phyloP scores from a whole-genome alignment of 1,139 yeast species.

The Taiozyma sp. region DNA sequence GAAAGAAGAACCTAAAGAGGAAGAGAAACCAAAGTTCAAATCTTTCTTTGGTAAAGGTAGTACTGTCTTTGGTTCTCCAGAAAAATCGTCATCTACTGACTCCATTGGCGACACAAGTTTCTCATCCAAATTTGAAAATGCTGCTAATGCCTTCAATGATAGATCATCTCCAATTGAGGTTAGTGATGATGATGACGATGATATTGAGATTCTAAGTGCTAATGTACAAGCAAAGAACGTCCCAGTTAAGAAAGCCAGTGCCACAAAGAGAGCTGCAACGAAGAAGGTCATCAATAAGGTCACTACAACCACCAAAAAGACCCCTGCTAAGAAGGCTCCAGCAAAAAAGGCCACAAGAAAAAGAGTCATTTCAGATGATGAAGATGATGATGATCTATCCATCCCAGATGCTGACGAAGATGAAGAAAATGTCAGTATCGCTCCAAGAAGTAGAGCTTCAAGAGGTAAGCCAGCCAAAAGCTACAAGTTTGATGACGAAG shows the following conservation, averaged over 20 bases:
- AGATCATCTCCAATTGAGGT: slow-evolving; percentile 4
- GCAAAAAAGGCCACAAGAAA: slow-evolving; percentile 2
- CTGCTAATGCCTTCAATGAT: slow-evolving; percentile 7
- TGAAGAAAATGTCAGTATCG: background rate
- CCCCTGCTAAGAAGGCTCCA: slow-evolving; percentile 3
- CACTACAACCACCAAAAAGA: background rate
- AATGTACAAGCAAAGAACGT: slow-evolving; percentile 1
- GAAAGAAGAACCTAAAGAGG: slow-evolving; percentile 5
- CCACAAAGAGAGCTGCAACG: slow-evolving; percentile 4
- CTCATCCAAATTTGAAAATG: slow-evolving; percentile 20
- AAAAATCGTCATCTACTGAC: slow-evolving; percentile 11
- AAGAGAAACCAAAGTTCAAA: slow-evolving; percentile 18
- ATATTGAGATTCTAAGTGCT: background rate
- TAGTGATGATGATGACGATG: background rate
- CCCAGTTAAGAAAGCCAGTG: slow-evolving; percentile 8
- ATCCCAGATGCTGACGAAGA: slow-evolving; percentile 1
- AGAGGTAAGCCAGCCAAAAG: slow-evolving; percentile 19
- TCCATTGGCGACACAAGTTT: slow-evolving; percentile 21
- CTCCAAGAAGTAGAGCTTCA: slow-evolving; percentile 11
- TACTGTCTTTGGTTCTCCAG: slow-evolving; percentile 25
- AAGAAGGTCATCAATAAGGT: slow-evolving; percentile 17
- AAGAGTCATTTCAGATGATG: slow-evolving; percentile 8
- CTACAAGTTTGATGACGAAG: slow-evolving; percentile 18
- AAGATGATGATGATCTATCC: slow-evolving; percentile 2
- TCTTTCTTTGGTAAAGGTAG: slow-evolving; percentile 21